These are phyloP conservation scores for Knufia fluminis DNA, from an alignment of 2,329 filamentous ascomycete genomes.

Conservation along the genomic window DNA sequence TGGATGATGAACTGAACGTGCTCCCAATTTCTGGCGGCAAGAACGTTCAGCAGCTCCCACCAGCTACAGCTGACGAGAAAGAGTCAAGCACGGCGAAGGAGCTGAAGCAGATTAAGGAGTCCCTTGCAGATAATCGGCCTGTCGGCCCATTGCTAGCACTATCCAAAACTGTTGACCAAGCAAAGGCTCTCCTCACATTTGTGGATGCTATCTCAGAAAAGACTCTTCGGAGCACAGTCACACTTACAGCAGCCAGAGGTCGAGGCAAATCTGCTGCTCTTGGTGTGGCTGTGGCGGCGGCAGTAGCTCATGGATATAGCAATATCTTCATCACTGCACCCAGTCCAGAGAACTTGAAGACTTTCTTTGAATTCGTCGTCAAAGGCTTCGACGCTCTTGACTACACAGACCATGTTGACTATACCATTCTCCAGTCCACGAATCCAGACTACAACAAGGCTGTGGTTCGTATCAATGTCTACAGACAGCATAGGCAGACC, in stretches of 20 bases:
- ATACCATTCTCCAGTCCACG: conserved; percentile 95
- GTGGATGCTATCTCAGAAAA: conserved; percentile 95
- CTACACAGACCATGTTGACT: conserved; percentile 92
- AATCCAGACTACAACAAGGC: conserved; percentile 99
- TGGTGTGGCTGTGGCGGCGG: conserved; percentile 86
- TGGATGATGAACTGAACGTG: conserved; percentile 96
- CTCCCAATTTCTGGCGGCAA: conserved; percentile 94
- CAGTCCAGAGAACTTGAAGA: conserved; percentile 96
- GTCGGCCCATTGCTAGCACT: conserved; percentile 76
- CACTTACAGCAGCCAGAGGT: conserved; percentile 85
- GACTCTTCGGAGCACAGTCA: conserved; percentile 85
- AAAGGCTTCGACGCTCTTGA: conserved; percentile 93
- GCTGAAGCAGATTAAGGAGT: conserved; percentile 78
- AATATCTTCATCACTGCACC: conserved; percentile 99
- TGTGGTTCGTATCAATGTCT: conserved; percentile 91
- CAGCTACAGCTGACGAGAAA: conserved; percentile 63
- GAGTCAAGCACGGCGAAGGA: conserved; percentile 62
- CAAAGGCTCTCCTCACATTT: conserved; percentile 92
- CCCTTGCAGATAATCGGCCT: conserved; percentile 72
- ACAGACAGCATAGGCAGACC: conserved; percentile 88
- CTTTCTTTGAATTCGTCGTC: conserved; percentile 95
- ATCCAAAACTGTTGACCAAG: conserved; percentile 87
- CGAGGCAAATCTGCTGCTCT: conserved; percentile 94
- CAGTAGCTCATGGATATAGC: conserved; percentile 91
- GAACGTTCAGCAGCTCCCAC: conserved; percentile 71